Base-by-base conservation (phyloP, 1,284 basidiomycete species). In the Ceratobasidium sp. region DNA sequence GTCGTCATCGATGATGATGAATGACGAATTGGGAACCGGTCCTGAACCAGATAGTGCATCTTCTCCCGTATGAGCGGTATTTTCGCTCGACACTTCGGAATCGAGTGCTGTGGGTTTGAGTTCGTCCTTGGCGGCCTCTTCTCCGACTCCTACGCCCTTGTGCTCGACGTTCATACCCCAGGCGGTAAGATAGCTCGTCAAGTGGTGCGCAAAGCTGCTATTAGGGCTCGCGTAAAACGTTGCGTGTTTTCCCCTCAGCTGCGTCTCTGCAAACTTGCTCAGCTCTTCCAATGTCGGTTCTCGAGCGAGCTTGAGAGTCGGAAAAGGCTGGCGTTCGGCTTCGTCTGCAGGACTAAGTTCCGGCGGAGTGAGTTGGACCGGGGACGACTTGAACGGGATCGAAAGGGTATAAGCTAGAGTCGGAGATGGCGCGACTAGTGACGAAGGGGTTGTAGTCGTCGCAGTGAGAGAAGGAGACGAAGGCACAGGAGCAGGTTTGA, bases 91-190 rank as follows among this genome's bases (percentile, higher is more conserved):
- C n/a, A 40, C 59, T n/a, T 66, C 33, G 26, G 61, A 33, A 33
- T 42, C 68, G 12, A 17, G 42, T 28, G 69, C 48, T 23, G 40
- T 52, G 13, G 44, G 26, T 20, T 28, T 54, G 50, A 48, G 38
- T 40, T 65, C 77, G 59, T 1, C 62, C 46, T 33, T 82, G 80
- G 40, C 38, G 57, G n/a, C 76, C 10, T 61, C 66, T 23, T 57
- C 65, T 42, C 50, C 33, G 3, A 5, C 82, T 81, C 54, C 65
- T 17, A 48, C 56, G 50, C 6, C 82, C 81, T 28, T 13, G 54
- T 96, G 95, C 70, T 90, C 92, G 61, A 98, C 92, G 82, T 97
- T 95, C 89, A 98, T 89, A 20, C 96, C 96, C 96, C 96, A 98
- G 3, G 93, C 90, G n/a, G 94, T 94, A 77, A 98, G 89, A 84